Evolutionary conservation across 2,329 filamentous ascomycete species (phyloP).

Genomic region (Fusarium pininemorale): DNA sequence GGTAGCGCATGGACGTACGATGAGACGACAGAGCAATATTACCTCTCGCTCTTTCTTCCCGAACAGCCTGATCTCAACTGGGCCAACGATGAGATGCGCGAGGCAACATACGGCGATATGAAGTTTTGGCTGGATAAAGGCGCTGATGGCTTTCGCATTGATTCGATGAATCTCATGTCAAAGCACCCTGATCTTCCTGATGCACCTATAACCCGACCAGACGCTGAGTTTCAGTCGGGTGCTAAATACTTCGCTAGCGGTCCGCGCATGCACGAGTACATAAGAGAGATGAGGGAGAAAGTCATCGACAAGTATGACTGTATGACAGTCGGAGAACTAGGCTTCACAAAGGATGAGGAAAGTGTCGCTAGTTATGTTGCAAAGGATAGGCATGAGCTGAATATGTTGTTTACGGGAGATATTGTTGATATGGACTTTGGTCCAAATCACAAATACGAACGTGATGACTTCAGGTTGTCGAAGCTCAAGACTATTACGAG

Average conservation of each 20-base stretch:
- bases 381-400: constrained; percentile 49
- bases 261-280: constrained; percentile 59
- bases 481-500: constrained; percentile 48
- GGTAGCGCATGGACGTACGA: constrained; percentile 72
- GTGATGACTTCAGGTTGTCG: constrained; percentile 49
- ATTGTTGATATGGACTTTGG: constrained; percentile 46
- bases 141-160: constrained; percentile 74
- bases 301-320: constrained; percentile 60
- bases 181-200: constrained; percentile 67
- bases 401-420: constrained; percentile 43
- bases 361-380: constrained; percentile 59
- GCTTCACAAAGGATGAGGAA: constrained; percentile 48
- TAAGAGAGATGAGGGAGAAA: constrained; percentile 43
- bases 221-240: constrained; percentile 48
- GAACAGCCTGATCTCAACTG: constrained; percentile 84
- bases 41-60: constrained; percentile 75
- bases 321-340: constrained; percentile 58
- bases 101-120: constrained; percentile 75
- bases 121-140: constrained; percentile 79
- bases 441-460: constrained; percentile 50
- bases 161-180: constrained; percentile 72
- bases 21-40: constrained; percentile 73
- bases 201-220: constrained; percentile 52
- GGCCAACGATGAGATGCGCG: constrained; percentile 72
- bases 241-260: constrained; percentile 61